Evolutionary conservation across 192 early-diverging fungal genomes (phyloP), one percentile per base, ranked within the genome.

Genomic region (Coemansia sp.): DNA sequence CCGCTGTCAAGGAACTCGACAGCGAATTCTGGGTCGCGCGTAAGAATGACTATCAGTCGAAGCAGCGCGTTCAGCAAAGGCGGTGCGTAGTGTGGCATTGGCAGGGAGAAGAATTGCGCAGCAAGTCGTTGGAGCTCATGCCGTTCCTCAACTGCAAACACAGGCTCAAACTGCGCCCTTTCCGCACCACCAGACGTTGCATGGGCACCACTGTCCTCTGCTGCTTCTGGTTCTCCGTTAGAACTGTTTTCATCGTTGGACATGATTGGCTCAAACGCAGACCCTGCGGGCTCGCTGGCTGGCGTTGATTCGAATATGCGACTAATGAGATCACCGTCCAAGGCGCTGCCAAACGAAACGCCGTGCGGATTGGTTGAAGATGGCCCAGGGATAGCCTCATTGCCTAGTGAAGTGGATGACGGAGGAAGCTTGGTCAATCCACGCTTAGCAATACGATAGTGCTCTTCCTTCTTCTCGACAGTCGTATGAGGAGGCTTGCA

Each of bases 31-130:
- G 89, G 83, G 19, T 84, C 72, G 39, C 94, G 87, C 39, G 95
- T 96, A 41, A 98, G 78, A n/a, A 92, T 86, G 11, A 95, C 91
- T 7, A 92, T 74, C 22, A 96, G 85, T 6, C 93, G 85, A 58
- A 98, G 84, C 39, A 91, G 76, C 16, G 94, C 89, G 72, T 93
- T 82, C 41, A 82, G 68, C 65, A 62, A 69, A 0, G 57, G 66
- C 19, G 68, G 69, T 5, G 68, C 19, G 49, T 61, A 74, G 10
- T 41, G 41, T 3, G 72, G 69, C 51, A 74, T 62, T 0, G 72
- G 72, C n/a, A 45, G 6, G 8, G 58, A 42, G 42, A 82, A 82
- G 43, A 82, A 82, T 55, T 48, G 41, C 36, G 60, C 59, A 3
- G 60, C 66, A 11, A 82, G 60, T 4, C 65, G 72, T 46, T 78